Conservation (phyloP, 768 basidiomycete species). For the Rhodocollybia butyracea region DNA sequence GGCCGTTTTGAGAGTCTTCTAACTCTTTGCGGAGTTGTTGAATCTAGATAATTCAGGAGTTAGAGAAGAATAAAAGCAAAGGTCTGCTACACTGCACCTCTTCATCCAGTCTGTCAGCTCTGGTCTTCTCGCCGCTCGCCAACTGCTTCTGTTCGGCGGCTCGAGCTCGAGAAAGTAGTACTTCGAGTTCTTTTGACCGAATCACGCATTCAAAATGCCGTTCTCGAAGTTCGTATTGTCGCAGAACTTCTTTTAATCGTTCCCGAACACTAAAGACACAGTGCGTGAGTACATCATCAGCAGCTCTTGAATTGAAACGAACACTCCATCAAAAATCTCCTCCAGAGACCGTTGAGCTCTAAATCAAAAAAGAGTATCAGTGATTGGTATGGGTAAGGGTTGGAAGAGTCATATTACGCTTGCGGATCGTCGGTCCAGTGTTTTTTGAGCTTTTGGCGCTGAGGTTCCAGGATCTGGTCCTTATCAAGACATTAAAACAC, state of each 20-base stretch:
- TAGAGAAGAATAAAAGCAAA: background rate
- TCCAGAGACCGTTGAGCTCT: conserved; percentile 76
- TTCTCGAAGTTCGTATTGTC: conserved; percentile 87
- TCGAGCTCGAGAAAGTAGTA: conserved; percentile 80
- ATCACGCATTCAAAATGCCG: conserved; percentile 91
- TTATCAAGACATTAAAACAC: conserved; percentile 22
- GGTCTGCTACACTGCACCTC: conserved; percentile 56
- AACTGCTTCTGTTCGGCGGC: conserved; percentile 86
- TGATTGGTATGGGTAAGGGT: background rate
- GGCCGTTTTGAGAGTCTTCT: conserved; percentile 75
- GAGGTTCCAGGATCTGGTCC: conserved; percentile 65
- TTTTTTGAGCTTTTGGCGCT: conserved; percentile 71
- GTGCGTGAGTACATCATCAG: background rate
- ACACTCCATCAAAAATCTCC: conserved; percentile 86
- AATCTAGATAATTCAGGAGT: conserved; percentile 37
- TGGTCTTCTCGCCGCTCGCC: conserved; percentile 68
- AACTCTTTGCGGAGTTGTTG: conserved; percentile 71
- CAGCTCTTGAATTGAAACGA: conserved; percentile 27
- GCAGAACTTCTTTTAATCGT: conserved; percentile 81
- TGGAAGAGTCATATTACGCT: conserved; percentile 50
- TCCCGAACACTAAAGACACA: conserved; percentile 62
- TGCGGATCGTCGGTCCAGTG: conserved; percentile 73
- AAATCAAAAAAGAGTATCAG: conserved; percentile 10
- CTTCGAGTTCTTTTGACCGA: conserved; percentile 88
- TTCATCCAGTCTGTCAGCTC: conserved; percentile 67